These are phyloP conservation scores for Coemansia sp. DNA, from an alignment of 371 early-diverging fungal genomes.

Conservation along the genomic window DNA sequence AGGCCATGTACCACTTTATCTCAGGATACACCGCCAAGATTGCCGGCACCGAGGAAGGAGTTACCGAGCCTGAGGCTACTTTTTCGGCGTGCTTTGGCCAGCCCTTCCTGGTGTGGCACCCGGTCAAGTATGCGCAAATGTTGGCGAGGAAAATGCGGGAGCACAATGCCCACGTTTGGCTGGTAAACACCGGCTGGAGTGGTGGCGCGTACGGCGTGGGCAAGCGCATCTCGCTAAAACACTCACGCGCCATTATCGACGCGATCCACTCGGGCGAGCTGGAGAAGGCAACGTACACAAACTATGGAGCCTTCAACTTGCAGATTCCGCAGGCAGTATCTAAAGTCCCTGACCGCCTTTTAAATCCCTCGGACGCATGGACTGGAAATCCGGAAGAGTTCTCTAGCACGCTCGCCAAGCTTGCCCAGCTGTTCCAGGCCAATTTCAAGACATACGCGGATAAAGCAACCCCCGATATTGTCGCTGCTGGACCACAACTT, in stretches of 20 bases:
- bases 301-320: slow-evolving; percentile 83
- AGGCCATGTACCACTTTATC: slow-evolving; percentile 98
- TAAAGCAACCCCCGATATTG: slow-evolving; percentile 72
- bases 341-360: slow-evolving; percentile 80
- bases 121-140: slow-evolving; percentile 96
- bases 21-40: slow-evolving; percentile 91
- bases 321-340: slow-evolving; percentile 75
- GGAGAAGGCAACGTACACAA: slow-evolving; percentile 74
- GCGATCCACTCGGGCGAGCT: slow-evolving; percentile 93
- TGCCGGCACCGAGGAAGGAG: slow-evolving; percentile 96
- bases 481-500: slow-evolving; percentile 71
- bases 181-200: slow-evolving; percentile 98
- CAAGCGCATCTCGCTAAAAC: slow-evolving; percentile 92
- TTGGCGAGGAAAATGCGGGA: slow-evolving; percentile 90
- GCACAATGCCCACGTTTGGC: slow-evolving; percentile 90
- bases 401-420: slow-evolving; percentile 64
- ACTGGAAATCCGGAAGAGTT: slow-evolving; percentile 65
- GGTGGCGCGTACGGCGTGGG: slow-evolving; percentile 91
- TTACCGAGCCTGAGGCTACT: slow-evolving; percentile 90
- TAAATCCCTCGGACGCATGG: slow-evolving; percentile 91
- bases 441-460: slow-evolving; percentile 90
- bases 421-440: slow-evolving; percentile 81
- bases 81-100: slow-evolving; percentile 97
- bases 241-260: slow-evolving; percentile 96
- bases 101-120: slow-evolving; percentile 97